Evolutionary conservation across 1,284 basidiomycete species (phyloP).

Genomic region (Cryptococcus sp.): DNA sequence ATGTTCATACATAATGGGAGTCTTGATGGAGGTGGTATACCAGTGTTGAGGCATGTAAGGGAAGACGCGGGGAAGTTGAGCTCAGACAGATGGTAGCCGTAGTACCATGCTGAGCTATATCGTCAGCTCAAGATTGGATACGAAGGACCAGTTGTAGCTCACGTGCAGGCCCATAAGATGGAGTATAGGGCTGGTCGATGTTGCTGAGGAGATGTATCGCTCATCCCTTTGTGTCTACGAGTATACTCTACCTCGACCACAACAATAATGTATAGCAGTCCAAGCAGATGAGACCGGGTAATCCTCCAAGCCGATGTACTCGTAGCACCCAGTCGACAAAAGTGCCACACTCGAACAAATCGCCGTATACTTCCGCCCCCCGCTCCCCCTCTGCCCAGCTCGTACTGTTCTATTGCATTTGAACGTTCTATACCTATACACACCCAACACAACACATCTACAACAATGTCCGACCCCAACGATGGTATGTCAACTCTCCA

Average conservation of each 20-base stretch:
- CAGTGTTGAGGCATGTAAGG: conserved; percentile 57
- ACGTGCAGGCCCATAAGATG: conserved; percentile 22
- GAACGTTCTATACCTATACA: background rate
- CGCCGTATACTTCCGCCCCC: conserved; percentile 5
- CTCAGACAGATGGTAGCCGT: conserved; percentile 66
- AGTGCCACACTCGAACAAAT: conserved; percentile 9
- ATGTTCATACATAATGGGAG: conserved; percentile 63
- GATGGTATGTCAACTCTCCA: conserved; percentile 40
- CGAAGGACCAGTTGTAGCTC: conserved; percentile 1
- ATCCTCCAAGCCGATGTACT: too few species aligned
- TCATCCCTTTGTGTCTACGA: background rate
- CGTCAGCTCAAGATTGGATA: background rate
- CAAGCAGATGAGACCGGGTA: too few species aligned
- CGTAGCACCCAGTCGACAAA: too few species aligned
- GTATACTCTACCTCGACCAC: too few species aligned
- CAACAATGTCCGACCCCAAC: conserved; percentile 45
- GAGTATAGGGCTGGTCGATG: conserved; percentile 8
- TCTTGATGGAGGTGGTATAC: conserved; percentile 21
- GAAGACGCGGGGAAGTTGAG: conserved; percentile 79
- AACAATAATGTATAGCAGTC: too few species aligned
- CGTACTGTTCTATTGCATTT: background rate
- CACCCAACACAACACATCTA: conserved; percentile 1
- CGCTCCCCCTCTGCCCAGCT: background rate
- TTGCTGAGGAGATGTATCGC: background rate
- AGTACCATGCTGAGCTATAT: conserved; percentile 46